A percentile compares a stretch with the other conserved stretches of the same genome.
phyloP scores from a whole-genome alignment of 179 eudicot species.

The Drosera spatulata region DNA sequence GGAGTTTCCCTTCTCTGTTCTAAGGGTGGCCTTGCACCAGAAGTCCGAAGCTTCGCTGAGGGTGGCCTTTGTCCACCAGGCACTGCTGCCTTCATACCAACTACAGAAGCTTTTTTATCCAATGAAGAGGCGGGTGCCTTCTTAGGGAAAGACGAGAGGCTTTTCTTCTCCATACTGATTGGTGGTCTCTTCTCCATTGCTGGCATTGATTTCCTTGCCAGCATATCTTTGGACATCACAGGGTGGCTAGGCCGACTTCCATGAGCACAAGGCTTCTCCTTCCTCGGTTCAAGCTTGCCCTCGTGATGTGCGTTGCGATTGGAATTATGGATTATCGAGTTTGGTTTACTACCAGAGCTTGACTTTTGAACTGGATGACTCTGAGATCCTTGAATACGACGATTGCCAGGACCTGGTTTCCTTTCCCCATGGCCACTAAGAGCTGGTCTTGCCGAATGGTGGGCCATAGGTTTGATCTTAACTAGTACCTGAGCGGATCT shows the following conservation, averaged over 20 bases:
- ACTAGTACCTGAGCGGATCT: constrained; percentile 25
- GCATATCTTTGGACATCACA: constrained; percentile 18
- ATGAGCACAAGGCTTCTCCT: constrained; percentile 28
- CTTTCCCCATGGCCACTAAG: constrained; percentile 13
- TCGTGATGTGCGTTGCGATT: constrained; percentile 23
- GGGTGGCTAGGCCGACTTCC: constrained; percentile 50
- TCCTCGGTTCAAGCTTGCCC: constrained; percentile 29
- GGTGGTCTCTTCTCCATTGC: constrained; percentile 26
- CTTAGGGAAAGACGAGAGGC: constrained; percentile 6
- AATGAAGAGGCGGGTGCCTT: neutral
- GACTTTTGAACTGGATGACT: constrained; percentile 19
- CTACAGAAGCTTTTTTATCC: constrained; percentile 4
- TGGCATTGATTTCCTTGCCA: constrained; percentile 21
- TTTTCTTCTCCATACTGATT: constrained; percentile 6
- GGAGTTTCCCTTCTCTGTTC: constrained; percentile 24
- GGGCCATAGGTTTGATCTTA: constrained; percentile 13
- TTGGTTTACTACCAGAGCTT: constrained; percentile 8
- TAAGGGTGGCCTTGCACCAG: constrained; percentile 19
- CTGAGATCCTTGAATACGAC: constrained; percentile 15
- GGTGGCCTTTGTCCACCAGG: constrained; percentile 29
- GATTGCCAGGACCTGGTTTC: constrained; percentile 19
- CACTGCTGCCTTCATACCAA: constrained; percentile 18
- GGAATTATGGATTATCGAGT: constrained; percentile 14
- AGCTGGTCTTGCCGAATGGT: constrained; percentile 5
- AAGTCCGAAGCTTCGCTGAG: constrained; percentile 18